Conservation (phyloP, 1,139 yeast species). For the Diutina pseudorugosa region DNA sequence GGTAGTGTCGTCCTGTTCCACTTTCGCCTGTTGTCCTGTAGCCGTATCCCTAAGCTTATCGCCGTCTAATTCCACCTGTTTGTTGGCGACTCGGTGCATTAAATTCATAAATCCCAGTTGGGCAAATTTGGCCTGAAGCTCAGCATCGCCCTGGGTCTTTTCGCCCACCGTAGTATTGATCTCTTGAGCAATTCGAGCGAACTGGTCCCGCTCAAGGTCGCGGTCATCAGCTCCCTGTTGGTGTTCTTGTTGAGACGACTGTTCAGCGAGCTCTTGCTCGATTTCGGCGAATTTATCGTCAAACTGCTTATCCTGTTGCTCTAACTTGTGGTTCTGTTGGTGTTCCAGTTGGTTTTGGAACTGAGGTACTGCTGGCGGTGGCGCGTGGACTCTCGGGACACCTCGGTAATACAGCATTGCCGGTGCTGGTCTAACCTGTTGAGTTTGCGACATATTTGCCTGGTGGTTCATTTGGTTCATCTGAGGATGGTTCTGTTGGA, state of each 20-base stretch:
- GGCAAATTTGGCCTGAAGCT: not conserved
- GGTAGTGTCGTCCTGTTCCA: not conserved
- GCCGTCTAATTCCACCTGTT: not conserved
- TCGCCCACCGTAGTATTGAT: not conserved
- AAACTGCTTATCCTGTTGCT: not conserved
- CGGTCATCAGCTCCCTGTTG: not conserved
- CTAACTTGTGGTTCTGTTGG: not conserved
- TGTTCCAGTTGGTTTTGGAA: not conserved
- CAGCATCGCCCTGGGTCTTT: not conserved
- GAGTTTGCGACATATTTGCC: not conserved
- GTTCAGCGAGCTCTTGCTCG: not conserved
- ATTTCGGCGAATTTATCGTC: not conserved
- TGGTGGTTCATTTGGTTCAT: not conserved
- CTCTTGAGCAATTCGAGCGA: not conserved
- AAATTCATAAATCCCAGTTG: slow-evolving; percentile 1
- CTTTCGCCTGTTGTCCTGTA: not conserved
- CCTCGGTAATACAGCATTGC: not conserved
- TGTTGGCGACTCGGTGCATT: slow-evolving; percentile 3
- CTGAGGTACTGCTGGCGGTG: not conserved
- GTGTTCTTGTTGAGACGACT: not conserved
- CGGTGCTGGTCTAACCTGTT: not conserved
- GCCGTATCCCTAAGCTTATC: not conserved
- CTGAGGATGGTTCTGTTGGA: not conserved
- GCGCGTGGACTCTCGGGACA: not conserved
- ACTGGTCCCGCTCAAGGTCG: not conserved